phyloP scores from a whole-genome alignment of 2,329 filamentous ascomycete species.

The Blastomyces emzantsi region DNA sequence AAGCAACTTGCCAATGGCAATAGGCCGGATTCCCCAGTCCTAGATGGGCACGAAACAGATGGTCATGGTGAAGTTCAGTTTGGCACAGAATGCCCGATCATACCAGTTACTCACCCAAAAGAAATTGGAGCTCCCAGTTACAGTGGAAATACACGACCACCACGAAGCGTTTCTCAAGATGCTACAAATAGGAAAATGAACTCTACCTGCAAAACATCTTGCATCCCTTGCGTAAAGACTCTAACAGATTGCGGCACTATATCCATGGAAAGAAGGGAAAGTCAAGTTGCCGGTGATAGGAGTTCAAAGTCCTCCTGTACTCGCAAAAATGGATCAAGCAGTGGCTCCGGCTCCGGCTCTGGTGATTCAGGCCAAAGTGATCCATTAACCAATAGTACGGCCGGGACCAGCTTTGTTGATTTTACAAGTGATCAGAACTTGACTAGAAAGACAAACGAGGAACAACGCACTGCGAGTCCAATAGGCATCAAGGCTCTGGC shows the following conservation, averaged over 20 bases:
- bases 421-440: not conserved
- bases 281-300: not conserved
- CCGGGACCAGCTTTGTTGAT: slow-evolving; percentile 10
- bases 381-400: slow-evolving; percentile 12
- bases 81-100: not conserved
- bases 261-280: not conserved
- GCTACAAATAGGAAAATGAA: not conserved
- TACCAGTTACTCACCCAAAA: not conserved
- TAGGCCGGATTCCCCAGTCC: not conserved
- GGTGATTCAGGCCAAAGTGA: slow-evolving; percentile 14
- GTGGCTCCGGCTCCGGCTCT: slow-evolving; percentile 8
- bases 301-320: not conserved
- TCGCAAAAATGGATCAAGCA: slow-evolving; percentile 11
- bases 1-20: not conserved
- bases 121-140: not conserved
- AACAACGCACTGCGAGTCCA: not conserved
- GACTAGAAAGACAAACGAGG: not conserved
- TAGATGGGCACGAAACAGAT: not conserved
- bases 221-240: too few species aligned
- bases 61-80: not conserved
- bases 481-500: not conserved
- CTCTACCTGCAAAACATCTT: not conserved
- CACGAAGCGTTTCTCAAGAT: not conserved
- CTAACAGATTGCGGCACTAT: not conserved
- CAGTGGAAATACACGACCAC: not conserved